phyloP scores from a whole-genome alignment of 345 rosid genomes.

The Eucalyptus dawsonii region DNA sequence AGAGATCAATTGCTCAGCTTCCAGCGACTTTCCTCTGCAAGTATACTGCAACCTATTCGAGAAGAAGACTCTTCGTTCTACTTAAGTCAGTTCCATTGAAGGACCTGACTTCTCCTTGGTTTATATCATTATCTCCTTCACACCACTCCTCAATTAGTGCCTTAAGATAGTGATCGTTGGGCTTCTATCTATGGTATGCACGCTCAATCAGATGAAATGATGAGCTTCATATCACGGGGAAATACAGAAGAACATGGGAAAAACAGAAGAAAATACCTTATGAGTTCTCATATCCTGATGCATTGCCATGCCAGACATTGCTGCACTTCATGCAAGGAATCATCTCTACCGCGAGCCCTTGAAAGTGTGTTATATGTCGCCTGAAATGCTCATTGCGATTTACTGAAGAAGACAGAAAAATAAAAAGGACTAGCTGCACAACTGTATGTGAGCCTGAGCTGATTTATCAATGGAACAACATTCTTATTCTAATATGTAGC shows the following conservation, averaged over 20 bases:
- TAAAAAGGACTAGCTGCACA: not conserved
- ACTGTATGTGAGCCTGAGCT: not conserved
- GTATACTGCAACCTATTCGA: slow-evolving; percentile 72
- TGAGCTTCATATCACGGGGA: not conserved
- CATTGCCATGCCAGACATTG: slow-evolving; percentile 55
- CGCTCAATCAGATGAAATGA: not conserved
- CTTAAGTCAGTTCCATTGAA: slow-evolving; percentile 17
- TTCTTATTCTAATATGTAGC: not conserved
- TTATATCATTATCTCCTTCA: slow-evolving; percentile 27
- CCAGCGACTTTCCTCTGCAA: slow-evolving; percentile 40
- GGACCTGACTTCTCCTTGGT: slow-evolving; percentile 14
- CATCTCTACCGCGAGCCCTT: slow-evolving; percentile 57
- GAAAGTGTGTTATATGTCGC: slow-evolving; percentile 75
- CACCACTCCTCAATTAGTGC: slow-evolving; percentile 86
- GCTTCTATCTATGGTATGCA: slow-evolving; percentile 37
- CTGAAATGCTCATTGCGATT: slow-evolving; percentile 6
- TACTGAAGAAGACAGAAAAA: not conserved
- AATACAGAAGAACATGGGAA: not conserved
- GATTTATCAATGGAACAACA: not conserved
- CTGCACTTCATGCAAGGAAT: slow-evolving; percentile 70
- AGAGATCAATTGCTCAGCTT: slow-evolving; percentile 55
- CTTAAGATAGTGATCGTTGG: slow-evolving; percentile 70
- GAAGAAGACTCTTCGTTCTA: slow-evolving; percentile 45
- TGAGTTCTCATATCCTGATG: slow-evolving; percentile 77
- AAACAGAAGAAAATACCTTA: slow-evolving; percentile 31